These are phyloP conservation scores for Taxillus chinensis DNA, from an alignment of 164 flowering plant genomes.

Conservation along the genomic window DNA sequence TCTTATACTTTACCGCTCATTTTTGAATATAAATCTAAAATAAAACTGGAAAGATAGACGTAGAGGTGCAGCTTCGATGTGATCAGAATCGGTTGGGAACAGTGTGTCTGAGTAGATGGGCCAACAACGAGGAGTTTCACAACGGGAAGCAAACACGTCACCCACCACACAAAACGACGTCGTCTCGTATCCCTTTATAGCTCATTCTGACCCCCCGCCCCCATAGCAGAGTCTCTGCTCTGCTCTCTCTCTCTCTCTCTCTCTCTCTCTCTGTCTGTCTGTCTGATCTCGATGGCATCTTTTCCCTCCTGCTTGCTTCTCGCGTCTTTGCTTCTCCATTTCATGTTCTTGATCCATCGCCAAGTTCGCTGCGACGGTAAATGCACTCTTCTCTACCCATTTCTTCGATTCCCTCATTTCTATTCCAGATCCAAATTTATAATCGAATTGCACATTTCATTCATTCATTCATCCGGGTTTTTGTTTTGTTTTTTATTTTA, in stretches of 20 bases:
- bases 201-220: too few relatives aligned
- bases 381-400: not conserved
- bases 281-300: slow-evolving; percentile 21
- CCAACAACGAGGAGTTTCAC: too few relatives aligned
- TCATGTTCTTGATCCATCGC: slow-evolving; percentile 18
- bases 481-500: not conserved
- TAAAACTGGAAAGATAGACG: too few relatives aligned
- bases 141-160: too few relatives aligned
- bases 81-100: too few relatives aligned
- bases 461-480: not conserved
- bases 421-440: not conserved
- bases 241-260: not conserved
- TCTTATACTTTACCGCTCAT: too few relatives aligned
- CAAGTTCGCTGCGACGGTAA: slow-evolving; percentile 30
- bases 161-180: too few relatives aligned
- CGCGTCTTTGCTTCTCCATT: slow-evolving; percentile 15
- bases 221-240: not conserved
- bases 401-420: not conserved
- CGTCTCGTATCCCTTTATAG: too few relatives aligned
- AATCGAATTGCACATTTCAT: not conserved
- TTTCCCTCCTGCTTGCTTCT: slow-evolving; percentile 12
- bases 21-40: too few relatives aligned
- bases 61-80: too few relatives aligned
- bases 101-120: too few relatives aligned
- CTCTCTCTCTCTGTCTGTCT: not conserved